These are phyloP conservation scores for Pythium volutum DNA, from an alignment of 352 stramenopile genomes.

Conservation along the genomic window DNA sequence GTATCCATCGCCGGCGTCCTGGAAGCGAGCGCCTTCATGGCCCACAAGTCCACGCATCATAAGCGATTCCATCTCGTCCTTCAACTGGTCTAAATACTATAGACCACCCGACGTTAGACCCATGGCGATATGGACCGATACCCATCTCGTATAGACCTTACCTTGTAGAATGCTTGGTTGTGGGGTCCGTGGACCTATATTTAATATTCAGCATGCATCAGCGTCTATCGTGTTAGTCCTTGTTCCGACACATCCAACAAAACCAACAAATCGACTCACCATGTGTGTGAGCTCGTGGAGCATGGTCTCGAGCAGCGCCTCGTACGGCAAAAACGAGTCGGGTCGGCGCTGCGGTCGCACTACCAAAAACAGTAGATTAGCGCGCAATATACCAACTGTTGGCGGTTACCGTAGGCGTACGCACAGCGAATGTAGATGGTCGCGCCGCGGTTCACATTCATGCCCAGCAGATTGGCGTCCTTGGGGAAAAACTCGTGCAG, in stretches of 20 bases:
- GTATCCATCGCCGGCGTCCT: conserved; percentile 38
- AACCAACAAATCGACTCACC: conserved; percentile 14
- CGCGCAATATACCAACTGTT: neutral
- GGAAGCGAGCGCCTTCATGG: conserved; percentile 42
- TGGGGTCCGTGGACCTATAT: conserved; percentile 46
- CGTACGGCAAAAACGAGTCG: conserved; percentile 41
- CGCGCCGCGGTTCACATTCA: conserved; percentile 73
- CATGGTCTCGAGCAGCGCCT: conserved; percentile 65
- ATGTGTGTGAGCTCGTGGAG: conserved; percentile 76
- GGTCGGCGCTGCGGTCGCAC: conserved; percentile 36
- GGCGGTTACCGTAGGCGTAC: neutral
- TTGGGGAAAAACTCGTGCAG: conserved; percentile 75
- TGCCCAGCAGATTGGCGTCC: conserved; percentile 53
- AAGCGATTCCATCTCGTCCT: conserved; percentile 54
- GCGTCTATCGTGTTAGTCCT: neutral
- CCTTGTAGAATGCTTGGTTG: conserved; percentile 66
- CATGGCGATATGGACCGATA: neutral
- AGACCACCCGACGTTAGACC: neutral
- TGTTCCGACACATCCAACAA: too few relatives aligned
- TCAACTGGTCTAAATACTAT: conserved; percentile 60
- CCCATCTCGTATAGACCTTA: conserved; percentile 1
- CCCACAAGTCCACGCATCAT: conserved; percentile 50
- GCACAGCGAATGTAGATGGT: conserved; percentile 72
- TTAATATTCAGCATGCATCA: neutral
- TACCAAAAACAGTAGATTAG: conserved; percentile 2